phyloP scores from a whole-genome alignment of 2,329 filamentous ascomycete species.

The Claviceps sp. region DNA sequence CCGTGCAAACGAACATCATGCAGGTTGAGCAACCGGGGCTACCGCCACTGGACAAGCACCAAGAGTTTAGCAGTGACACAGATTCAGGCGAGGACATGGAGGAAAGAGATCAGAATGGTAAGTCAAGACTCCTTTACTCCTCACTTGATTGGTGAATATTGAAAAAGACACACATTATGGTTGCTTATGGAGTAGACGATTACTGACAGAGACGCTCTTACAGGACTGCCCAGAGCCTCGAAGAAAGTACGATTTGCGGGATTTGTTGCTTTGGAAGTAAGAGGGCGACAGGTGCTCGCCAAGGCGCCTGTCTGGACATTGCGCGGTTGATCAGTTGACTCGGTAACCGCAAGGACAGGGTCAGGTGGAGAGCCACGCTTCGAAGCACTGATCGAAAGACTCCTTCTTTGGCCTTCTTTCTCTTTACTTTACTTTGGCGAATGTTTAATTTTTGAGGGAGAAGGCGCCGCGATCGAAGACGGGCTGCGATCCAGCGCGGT shows the following conservation, averaged over 20 bases:
- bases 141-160: background rate
- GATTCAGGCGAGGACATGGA: slow-evolving; percentile 18
- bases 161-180: background rate
- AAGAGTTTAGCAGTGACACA: slow-evolving; percentile 21
- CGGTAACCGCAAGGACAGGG: background rate
- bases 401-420: background rate
- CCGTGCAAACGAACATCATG: slow-evolving; percentile 63
- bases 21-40: slow-evolving; percentile 66
- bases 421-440: background rate
- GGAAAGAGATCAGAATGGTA: slow-evolving; percentile 29
- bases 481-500: no score
- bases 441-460: background rate
- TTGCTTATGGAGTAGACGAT: slow-evolving; percentile 9
- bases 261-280: slow-evolving; percentile 62
- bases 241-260: slow-evolving; percentile 59
- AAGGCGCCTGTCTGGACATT: slow-evolving; percentile 64
- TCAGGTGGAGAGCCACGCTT: background rate
- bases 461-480: no score
- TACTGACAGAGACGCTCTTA: slow-evolving; percentile 25
- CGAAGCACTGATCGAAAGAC: background rate
- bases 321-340: slow-evolving; percentile 6
- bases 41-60: slow-evolving; percentile 42
- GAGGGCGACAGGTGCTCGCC: slow-evolving; percentile 59
- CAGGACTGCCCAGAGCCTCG: slow-evolving; percentile 30
- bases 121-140: slow-evolving; percentile 11